Percentiles rank a stretch among this genome's conserved stretches.
Conservation (phyloP, 257 asterid genomes). For the Nicotiana tabacum region DNA sequence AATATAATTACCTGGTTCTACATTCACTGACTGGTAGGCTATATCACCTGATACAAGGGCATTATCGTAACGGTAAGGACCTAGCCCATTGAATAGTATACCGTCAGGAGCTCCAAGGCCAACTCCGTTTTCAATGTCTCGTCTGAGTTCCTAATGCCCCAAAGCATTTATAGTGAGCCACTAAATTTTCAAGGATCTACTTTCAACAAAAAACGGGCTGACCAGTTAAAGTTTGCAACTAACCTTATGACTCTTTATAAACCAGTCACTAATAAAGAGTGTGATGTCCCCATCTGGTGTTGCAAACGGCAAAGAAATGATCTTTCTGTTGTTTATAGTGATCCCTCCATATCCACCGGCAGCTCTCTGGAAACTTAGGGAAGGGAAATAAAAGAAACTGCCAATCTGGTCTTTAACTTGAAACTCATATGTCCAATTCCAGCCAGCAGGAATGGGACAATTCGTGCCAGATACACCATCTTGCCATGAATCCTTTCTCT, state of each 20-base stretch:
- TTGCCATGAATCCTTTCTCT: conserved; percentile 84
- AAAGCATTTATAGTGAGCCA: conserved; percentile 21
- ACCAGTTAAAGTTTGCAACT: conserved; percentile 10
- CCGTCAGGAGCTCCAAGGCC: conserved; percentile 83
- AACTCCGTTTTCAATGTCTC: conserved; percentile 50
- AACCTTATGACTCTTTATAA: conserved; percentile 78
- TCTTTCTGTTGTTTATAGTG: conserved; percentile 64
- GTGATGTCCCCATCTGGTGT: conserved; percentile 81
- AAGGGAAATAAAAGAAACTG: conserved; percentile 87
- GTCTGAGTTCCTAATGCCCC: conserved; percentile 58
- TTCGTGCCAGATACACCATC: conserved; percentile 94
- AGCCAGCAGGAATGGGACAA: conserved; percentile 91
- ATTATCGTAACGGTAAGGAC: conserved; percentile 71
- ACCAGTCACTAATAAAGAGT: conserved; percentile 82
- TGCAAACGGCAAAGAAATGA: conserved; percentile 74
- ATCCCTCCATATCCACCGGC: conserved; percentile 91
- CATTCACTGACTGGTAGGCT: conserved; percentile 57
- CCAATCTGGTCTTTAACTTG: conserved; percentile 97
- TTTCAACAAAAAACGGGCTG: background rate
- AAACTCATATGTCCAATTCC: conserved; percentile 98
- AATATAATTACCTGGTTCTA: conserved; percentile 60
- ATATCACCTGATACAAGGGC: conserved; percentile 54
- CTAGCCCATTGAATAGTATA: conserved; percentile 70
- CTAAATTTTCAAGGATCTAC: conserved; percentile 3
- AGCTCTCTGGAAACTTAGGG: conserved; percentile 67